These are phyloP conservation scores for Globisporangium takayamanum DNA, from an alignment of 352 stramenopile genomes.

Conservation along the genomic window DNA sequence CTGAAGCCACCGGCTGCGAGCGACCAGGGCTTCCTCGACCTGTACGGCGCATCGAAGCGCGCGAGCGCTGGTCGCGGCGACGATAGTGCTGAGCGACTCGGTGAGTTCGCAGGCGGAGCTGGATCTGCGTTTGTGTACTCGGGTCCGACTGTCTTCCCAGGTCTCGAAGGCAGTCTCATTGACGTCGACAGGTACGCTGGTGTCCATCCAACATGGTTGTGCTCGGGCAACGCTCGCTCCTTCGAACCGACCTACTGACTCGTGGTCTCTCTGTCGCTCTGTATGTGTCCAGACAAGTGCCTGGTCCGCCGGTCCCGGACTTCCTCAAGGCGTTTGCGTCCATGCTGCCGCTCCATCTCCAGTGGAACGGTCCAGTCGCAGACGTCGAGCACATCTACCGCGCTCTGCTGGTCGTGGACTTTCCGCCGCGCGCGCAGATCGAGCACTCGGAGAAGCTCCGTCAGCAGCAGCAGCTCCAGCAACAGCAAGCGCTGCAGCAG, in stretches of 20 bases:
- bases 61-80: slow-evolving; percentile 14
- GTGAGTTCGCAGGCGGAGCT: slow-evolving; percentile 12
- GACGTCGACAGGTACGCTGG: slow-evolving; percentile 40
- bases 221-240: not conserved
- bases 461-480: slow-evolving; percentile 57
- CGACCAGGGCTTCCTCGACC: slow-evolving; percentile 75
- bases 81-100: slow-evolving; percentile 12
- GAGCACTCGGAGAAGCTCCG: slow-evolving; percentile 65
- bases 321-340: slow-evolving; percentile 81
- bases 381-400: slow-evolving; percentile 85
- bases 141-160: slow-evolving; percentile 14
- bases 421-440: slow-evolving; percentile 61
- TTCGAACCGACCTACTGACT: not conserved
- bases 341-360: slow-evolving; percentile 71
- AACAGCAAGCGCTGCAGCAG: slow-evolving; percentile 45
- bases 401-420: slow-evolving; percentile 77
- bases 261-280: not conserved
- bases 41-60: slow-evolving; percentile 54
- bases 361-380: slow-evolving; percentile 84
- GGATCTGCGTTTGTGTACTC: slow-evolving; percentile 9
- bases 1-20: slow-evolving; percentile 44
- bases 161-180: slow-evolving; percentile 22
- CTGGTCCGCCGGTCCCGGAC: slow-evolving; percentile 69
- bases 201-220: not conserved
- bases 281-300: slow-evolving; percentile 39